A percentile compares a stretch with the other conserved stretches of the same genome.
phyloP scores from a whole-genome alignment of 257 asterid species.

The Voacanga thouarsii region DNA sequence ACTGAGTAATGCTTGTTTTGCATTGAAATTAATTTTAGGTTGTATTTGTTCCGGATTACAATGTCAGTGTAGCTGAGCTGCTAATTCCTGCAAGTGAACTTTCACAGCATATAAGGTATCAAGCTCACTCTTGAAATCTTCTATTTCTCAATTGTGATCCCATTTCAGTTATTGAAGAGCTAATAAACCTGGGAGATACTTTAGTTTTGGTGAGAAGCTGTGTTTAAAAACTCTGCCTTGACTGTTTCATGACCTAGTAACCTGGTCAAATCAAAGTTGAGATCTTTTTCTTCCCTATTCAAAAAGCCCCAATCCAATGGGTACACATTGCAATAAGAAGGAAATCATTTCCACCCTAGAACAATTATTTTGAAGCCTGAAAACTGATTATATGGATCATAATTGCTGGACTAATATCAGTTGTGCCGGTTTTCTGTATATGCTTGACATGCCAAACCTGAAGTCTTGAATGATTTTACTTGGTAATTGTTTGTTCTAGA shows the following conservation, averaged over 20 bases:
- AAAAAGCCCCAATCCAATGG: neutral
- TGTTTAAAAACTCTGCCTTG: neutral
- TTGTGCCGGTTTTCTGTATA: neutral
- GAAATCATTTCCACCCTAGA: neutral
- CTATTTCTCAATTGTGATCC: neutral
- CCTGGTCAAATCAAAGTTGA: conserved; percentile 3
- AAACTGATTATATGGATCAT: neutral
- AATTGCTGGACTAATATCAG: neutral
- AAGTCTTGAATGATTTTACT: neutral
- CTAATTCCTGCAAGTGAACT: conserved; percentile 82
- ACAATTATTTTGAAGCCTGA: neutral
- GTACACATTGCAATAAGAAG: neutral
- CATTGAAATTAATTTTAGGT: conserved; percentile 40
- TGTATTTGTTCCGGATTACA: conserved; percentile 79
- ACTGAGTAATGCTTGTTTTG: neutral
- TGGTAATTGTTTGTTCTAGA: conserved; percentile 3
- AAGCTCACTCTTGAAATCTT: conserved; percentile 14
- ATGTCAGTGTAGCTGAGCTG: conserved; percentile 77
- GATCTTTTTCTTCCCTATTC: neutral
- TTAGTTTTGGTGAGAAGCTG: neutral
- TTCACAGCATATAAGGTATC: conserved; percentile 83
- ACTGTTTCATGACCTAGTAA: neutral
- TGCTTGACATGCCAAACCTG: neutral
- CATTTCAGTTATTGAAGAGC: neutral
- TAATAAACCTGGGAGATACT: neutral